Evolutionary conservation across 495 filamentous ascomycete species (phyloP), one percentile per base, ranked within the genome.

Genomic region (Aspergillus carlsbadensis): DNA sequence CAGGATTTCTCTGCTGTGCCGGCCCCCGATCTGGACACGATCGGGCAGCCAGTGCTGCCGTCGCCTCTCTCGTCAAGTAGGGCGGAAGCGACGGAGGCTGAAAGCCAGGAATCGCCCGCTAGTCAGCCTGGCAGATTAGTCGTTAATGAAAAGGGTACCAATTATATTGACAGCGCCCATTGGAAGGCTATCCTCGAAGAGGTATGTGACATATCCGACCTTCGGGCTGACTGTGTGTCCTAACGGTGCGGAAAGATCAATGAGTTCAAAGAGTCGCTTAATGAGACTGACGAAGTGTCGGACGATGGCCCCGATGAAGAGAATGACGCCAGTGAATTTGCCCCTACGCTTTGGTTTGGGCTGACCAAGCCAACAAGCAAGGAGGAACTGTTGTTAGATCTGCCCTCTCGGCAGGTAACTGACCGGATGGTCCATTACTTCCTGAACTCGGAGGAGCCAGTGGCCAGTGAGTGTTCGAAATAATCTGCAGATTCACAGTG

Each of bases 41-140:
- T 24, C 20, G 35, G 14, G 7, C 53, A 40, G 37, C 24, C 33
- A n/a, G 22, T 49, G 34, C 2, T 42, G 7, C 26, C 26, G 22
- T 20, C 34, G 14, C 43, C 53, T 13, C 20, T n/a, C 26, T 53
- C 43, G 29, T 20, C 22, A 1, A 3, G 11, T 15, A 41, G 24
- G 10, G 41, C 10, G 33, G 15, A 22, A 5, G 33, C 10, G 15
- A 13, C 20, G 13, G 41, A 21, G 5, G n/a, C 15, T 42, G 17
- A 33, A 10, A 40, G 21, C 3, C 24, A 48, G n/a, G 34, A 42
- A 11, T 51, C 56, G 17, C 49, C 57, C 17, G 29, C 47, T 39
- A 54, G 49, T 17, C 87, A 85, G 10, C 77, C 92, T 29, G 92
- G 92, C 10, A 81, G 88, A 40, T 77, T 97, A 62, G 86, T 87